phyloP scores from a whole-genome alignment of 495 filamentous ascomycete species.

The Aspergillus hancockii region DNA sequence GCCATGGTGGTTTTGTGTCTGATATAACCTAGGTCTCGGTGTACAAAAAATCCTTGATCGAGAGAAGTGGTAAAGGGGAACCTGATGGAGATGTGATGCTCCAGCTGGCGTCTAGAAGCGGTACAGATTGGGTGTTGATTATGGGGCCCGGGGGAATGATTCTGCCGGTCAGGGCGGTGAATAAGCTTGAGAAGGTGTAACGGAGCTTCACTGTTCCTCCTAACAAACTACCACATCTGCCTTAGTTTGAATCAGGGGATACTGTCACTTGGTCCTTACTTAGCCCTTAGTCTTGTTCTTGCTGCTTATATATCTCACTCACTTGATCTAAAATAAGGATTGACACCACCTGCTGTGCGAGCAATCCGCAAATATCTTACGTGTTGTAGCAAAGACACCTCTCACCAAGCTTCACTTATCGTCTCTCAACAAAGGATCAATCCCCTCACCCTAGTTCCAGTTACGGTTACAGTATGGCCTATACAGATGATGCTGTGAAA shows the following conservation, averaged over 20 bases:
- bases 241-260: background rate
- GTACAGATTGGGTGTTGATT: slow-evolving; percentile 15
- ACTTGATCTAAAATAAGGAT: background rate
- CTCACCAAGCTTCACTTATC: slow-evolving; percentile 1
- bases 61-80: slow-evolving; percentile 14
- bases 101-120: slow-evolving; percentile 31
- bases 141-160: slow-evolving; percentile 23
- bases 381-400: background rate
- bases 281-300: background rate
- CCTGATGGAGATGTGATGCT: slow-evolving; percentile 21
- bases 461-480: slow-evolving; percentile 65
- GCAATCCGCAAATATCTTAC: background rate
- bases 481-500: slow-evolving; percentile 88
- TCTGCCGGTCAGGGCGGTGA: slow-evolving; percentile 41
- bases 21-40: background rate
- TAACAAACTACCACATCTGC: background rate
- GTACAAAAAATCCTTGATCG: background rate
- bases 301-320: background rate
- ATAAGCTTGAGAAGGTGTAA: slow-evolving; percentile 15
- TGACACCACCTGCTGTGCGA: background rate
- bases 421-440: background rate
- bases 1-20: slow-evolving; percentile 61
- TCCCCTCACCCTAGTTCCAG: background rate
- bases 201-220: slow-evolving; percentile 7
- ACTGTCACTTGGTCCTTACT: background rate